phyloP scores from a whole-genome alignment of 2,329 filamentous ascomycete species.

The Aspergillus udagawae region DNA sequence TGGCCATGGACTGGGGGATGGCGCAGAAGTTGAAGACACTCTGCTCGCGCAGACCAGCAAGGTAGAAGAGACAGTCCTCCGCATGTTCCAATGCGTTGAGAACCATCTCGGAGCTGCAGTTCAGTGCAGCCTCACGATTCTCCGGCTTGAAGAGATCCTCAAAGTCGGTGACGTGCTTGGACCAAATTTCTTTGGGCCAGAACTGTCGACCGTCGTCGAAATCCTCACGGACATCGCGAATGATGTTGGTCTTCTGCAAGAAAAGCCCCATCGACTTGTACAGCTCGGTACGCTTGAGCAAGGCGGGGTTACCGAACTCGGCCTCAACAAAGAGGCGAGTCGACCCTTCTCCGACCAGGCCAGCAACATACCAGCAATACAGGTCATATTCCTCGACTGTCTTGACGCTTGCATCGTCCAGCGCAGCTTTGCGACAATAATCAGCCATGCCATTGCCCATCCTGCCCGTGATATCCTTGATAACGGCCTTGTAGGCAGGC shows the following conservation, averaged over 20 bases:
- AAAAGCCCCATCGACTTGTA: conserved; percentile 97
- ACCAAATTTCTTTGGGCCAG: conserved; percentile 96
- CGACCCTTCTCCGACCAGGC: conserved; percentile 89
- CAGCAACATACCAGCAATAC: conserved; percentile 98
- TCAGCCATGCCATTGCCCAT: conserved; percentile 99
- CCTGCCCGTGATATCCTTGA: conserved; percentile 85
- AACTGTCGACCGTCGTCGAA: conserved; percentile 82
- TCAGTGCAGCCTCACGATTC: conserved; percentile 70
- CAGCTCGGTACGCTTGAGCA: conserved; percentile 73
- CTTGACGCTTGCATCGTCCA: conserved; percentile 74
- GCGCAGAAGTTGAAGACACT: conserved; percentile 99
- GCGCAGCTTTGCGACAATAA: conserved; percentile 79
- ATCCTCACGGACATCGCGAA: conserved; percentile 90
- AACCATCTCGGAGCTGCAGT: conserved; percentile 91
- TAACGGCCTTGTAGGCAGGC: conserved; percentile 75
- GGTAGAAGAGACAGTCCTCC: conserved; percentile 96
- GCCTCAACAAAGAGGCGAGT: conserved; percentile 87
- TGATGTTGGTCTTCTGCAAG: conserved; percentile 97
- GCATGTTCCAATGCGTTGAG: conserved; percentile 80
- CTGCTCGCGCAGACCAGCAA: conserved; percentile 90
- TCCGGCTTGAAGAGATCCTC: conserved; percentile 84
- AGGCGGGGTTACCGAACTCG: conserved; percentile 77
- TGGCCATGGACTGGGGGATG: conserved; percentile 96
- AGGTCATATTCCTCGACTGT: conserved; percentile 87
- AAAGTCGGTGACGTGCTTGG: conserved; percentile 85